Evolutionary conservation across 2,329 filamentous ascomycete genomes (phyloP), one percentile per base, ranked within the genome.

Genomic region (Tolypocladium pustulatum): DNA sequence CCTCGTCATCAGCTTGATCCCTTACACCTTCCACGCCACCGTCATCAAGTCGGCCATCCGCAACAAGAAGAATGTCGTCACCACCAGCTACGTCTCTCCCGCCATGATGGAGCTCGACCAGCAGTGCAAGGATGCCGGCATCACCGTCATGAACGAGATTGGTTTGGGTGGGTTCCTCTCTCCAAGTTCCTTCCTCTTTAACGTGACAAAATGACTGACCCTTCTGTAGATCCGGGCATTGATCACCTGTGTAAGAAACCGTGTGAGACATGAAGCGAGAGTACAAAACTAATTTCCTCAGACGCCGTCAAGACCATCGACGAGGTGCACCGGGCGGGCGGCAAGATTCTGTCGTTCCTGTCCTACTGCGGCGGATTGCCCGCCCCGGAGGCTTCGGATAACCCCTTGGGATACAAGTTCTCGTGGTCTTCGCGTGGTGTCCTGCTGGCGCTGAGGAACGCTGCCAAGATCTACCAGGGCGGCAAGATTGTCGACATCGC

Each of bases 131-230:
- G 89, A 88, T 63, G 93, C 93, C 22, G 92, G 91, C 61, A 97
- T 97, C 71, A 96, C 91, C 13, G 92, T 97, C 71, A 92, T 97
- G 89, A 97, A 97, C 77, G 93, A 97, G 82, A 95, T 96, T 70
- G 91, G 91, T 62, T 70, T 89, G 61, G 46, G 46, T 51, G 46
- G 17, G 49, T 52, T 12, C 27, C 7, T 32, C 15, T n/a, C 4
- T 12, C 15, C 27, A 12, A 20, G 6, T n/a, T 20, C 10, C 10
- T 34, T 20, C 9, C 7, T 17, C 8, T 34, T 4, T 12, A 30
- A 2, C n/a, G n/a, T 17, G 17, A 51, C 30, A 8, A n/a, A n/a
- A 2, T n/a, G 13, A 10, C 30, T 22, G 30, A 34, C 17, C 4
- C 13, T 34, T 32, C 20, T 34, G 17, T 13, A 34, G 86, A 89